Evolutionary conservation across 768 basidiomycete species (phyloP).

Genomic region (Hericium coralloides): DNA sequence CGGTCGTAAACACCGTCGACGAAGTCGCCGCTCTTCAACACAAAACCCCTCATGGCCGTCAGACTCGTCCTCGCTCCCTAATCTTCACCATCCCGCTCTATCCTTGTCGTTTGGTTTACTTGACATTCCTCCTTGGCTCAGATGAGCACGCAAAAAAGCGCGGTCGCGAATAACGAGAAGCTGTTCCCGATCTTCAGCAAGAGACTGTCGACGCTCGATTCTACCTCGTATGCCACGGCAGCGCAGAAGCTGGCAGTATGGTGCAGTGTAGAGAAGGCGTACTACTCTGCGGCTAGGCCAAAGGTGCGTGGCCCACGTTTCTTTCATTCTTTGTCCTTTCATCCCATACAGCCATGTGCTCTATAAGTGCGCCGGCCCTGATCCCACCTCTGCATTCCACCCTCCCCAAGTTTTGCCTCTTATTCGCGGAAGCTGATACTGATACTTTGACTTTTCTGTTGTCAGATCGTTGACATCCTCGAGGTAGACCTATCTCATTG

Average conservation of each 20-base stretch:
- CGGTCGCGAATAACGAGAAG: slow-evolving; percentile 13
- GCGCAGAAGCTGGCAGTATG: slow-evolving; percentile 14
- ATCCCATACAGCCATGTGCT: not conserved
- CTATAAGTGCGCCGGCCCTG: not conserved
- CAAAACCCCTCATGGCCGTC: no score
- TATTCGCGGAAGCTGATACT: not conserved
- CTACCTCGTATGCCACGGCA: slow-evolving; percentile 2
- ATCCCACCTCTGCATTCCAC: not conserved
- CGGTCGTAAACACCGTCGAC: no score
- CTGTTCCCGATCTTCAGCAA: slow-evolving; percentile 14
- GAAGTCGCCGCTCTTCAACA: no score
- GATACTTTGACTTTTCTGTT: not conserved
- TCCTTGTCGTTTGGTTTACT: no score
- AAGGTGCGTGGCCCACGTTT: slow-evolving; percentile 7
- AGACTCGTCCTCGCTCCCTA: no score
- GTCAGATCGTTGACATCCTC: not conserved
- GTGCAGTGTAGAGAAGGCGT: slow-evolving; percentile 16
- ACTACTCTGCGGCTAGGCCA: slow-evolving; percentile 16
- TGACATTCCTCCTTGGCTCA: not conserved
- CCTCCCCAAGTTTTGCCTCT: not conserved
- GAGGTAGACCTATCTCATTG: not conserved
- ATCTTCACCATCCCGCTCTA: no score
- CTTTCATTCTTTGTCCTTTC: not conserved
- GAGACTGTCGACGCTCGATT: slow-evolving; percentile 6
- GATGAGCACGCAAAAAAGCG: slow-evolving; percentile 5